Conservation (phyloP, 2,329 filamentous ascomycete genomes). For the Stachybotrys elegans region DNA sequence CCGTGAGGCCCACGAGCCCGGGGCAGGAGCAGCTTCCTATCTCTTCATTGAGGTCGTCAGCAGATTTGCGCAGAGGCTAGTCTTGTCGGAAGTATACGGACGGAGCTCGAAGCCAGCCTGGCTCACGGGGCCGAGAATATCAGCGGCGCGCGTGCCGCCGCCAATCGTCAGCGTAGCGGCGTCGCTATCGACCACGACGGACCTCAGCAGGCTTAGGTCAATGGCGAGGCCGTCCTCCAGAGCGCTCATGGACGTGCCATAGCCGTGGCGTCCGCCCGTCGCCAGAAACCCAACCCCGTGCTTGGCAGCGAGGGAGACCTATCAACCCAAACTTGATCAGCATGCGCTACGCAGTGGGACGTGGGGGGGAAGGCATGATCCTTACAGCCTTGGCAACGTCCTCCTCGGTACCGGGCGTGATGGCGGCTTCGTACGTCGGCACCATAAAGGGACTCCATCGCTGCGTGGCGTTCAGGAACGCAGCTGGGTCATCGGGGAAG, state of each 20-base stretch:
- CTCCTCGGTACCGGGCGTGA: neutral
- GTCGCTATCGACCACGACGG: neutral
- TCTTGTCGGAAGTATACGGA: neutral
- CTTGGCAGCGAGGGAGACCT: neutral
- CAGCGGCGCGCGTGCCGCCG: neutral
- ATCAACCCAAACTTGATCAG: neutral
- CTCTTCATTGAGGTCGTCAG: neutral
- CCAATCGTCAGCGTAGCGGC: neutral
- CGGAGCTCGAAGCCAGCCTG: neutral
- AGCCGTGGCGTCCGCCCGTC: constrained; percentile 1
- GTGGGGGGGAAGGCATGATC: too few species aligned
- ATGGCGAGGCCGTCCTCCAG: neutral
- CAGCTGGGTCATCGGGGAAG: neutral
- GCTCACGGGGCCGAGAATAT: neutral
- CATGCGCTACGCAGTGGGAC: too few species aligned
- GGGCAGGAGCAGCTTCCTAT: neutral
- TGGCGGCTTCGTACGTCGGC: neutral
- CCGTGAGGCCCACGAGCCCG: neutral
- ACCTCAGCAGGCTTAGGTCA: neutral
- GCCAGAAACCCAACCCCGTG: neutral
- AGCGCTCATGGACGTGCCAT: neutral
- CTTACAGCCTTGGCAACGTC: neutral
- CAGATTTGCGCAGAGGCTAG: neutral
- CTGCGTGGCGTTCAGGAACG: neutral
- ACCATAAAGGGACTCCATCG: neutral